Base-by-base conservation (phyloP, 2,329 filamentous ascomycete species). In the Alternaria angustiovoidea region DNA sequence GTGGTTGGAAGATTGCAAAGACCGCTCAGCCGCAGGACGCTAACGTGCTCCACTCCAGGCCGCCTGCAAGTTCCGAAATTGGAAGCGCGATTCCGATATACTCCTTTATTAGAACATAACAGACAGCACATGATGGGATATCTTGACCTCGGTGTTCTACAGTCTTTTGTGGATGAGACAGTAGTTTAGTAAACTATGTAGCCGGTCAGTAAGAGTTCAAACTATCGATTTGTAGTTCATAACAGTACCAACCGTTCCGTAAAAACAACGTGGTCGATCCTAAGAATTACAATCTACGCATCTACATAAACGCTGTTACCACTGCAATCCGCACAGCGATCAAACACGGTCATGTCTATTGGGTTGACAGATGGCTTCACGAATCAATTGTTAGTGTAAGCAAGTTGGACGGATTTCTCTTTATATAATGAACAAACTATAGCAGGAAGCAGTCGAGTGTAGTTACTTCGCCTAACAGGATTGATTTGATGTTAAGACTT, bases 121-220 rank as follows among this genome's bases (percentile, higher is more conserved):
- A 38, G 34, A n/a, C 34, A 5, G 34, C 34, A 5, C 34, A 38
- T 38, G 20, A 22, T 22, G 20, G 5, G 14, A 34, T 16, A 16
- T 34, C 5, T 2, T 5, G 12, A 34, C 16, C 32, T 14, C 32
- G 16, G 11, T 34, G 5, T 34, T 16, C 5, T 14, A 14, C 4
- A 12, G 2, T 34, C 32, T 5, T 34, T 14, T 5, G 12, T 34
- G 14, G 32, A 5, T 16, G 32, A 34, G 1, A 12, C 11, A 14
- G 12, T 34, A 12, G 12, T 34, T 34, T 2, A 12, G 32, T 34
- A 34, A 1, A 34, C 32, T 14, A 1, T 34, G 1, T 2, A 34
- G 1, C 11, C 1, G 11, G 14, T 34, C 32, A 2, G 4, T 16
- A 16, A 4, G 1, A 4, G 32, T 16, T 34, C 1, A 0, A 34